Percentiles rank a stretch among this genome's conserved stretches.
phyloP scores from a whole-genome alignment of 306 rosid species.

The Gleditsia sinensis region DNA sequence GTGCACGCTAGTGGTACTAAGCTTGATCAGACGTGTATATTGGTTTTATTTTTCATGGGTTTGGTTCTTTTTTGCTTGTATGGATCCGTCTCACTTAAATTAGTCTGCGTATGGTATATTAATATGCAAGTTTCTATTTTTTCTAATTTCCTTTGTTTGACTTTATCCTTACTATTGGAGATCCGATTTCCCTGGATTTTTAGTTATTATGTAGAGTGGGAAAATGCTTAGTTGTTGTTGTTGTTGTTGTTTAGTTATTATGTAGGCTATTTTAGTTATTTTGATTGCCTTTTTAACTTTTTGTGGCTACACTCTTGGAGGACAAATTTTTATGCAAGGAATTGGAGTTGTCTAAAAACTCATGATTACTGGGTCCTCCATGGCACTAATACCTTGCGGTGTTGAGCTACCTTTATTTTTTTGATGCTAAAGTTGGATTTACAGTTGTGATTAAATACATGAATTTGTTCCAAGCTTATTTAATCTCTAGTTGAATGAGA shows the following conservation, averaged over 20 bases:
- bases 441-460: slow-evolving; percentile 16
- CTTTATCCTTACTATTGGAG: background rate
- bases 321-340: slow-evolving; percentile 12
- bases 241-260: no score
- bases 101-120: background rate
- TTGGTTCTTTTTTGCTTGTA: background rate
- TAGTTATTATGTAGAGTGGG: no score
- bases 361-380: slow-evolving; percentile 31
- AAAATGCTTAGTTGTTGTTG: no score
- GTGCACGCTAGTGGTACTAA: background rate
- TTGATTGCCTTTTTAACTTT: background rate
- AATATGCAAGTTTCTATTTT: background rate
- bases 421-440: slow-evolving; percentile 30
- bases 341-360: slow-evolving; percentile 12
- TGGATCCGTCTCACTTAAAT: background rate
- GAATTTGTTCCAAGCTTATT: slow-evolving; percentile 15
- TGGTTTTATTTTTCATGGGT: background rate
- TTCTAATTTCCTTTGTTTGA: background rate
- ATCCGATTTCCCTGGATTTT: background rate
- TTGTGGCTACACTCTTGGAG: slow-evolving; percentile 11
- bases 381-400: background rate
- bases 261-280: background rate
- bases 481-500: background rate
- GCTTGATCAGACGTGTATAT: background rate
- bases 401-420: background rate